phyloP scores from a whole-genome alignment of 208 protist genomes.

The Polymyxa betae region DNA sequence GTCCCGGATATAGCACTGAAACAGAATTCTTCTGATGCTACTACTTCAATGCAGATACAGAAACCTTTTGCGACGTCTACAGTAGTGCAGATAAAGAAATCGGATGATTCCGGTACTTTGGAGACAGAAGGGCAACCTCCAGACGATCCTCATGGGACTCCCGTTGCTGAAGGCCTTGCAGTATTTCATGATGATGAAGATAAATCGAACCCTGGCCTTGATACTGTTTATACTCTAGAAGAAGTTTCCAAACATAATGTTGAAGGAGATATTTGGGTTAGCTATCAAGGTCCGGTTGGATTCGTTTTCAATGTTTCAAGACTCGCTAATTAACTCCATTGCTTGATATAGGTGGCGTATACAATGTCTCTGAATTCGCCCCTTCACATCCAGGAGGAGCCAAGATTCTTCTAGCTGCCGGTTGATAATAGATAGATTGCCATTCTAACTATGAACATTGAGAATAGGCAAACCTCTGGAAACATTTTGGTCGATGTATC shows the following conservation, averaged over 20 bases:
- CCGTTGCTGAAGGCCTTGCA: too few relatives aligned
- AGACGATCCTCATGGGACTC: too few relatives aligned
- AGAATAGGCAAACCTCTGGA: conserved; percentile 76
- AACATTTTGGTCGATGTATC: conserved; percentile 79
- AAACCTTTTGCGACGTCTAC: too few relatives aligned
- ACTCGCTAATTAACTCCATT: not conserved
- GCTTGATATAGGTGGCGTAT: conserved; percentile 65
- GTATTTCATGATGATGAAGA: too few relatives aligned
- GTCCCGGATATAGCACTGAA: too few relatives aligned
- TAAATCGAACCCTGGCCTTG: too few relatives aligned
- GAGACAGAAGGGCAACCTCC: too few relatives aligned
- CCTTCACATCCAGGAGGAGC: conserved; percentile 78
- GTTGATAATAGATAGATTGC: not conserved
- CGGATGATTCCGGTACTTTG: too few relatives aligned
- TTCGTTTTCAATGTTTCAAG: not conserved
- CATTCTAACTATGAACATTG: not conserved
- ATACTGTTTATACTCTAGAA: not conserved
- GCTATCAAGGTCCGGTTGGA: not conserved
- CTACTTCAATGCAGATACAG: too few relatives aligned
- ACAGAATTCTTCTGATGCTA: too few relatives aligned
- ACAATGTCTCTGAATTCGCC: conserved; percentile 81
- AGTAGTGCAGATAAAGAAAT: too few relatives aligned
- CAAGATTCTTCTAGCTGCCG: conserved; percentile 76
- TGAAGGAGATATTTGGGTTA: conserved; percentile 7
- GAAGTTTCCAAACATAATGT: conserved; percentile 15